These are phyloP conservation scores for Penicillium sp. DNA, from an alignment of 2,329 filamentous ascomycete genomes.

Conservation along the genomic window DNA sequence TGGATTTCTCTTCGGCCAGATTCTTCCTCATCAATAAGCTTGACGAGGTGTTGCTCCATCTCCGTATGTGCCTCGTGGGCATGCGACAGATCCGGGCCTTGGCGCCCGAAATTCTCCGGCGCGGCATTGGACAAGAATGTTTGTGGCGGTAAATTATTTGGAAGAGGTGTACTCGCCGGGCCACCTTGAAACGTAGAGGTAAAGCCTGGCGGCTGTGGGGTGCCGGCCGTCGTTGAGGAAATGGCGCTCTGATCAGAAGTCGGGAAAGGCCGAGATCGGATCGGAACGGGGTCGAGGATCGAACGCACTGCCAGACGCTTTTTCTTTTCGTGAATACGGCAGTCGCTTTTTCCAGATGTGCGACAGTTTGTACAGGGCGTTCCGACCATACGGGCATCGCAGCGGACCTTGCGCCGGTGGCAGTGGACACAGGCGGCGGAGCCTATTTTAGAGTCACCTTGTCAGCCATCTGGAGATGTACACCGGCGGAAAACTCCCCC, in stretches of 20 bases:
- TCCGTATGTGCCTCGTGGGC: slow-evolving; percentile 43
- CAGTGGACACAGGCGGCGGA: slow-evolving; percentile 50
- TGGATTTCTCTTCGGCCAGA: slow-evolving; percentile 48
- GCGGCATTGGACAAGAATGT: slow-evolving; percentile 16
- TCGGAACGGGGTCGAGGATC: slow-evolving; percentile 47
- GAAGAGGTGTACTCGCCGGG: slow-evolving; percentile 17
- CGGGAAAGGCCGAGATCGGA: slow-evolving; percentile 41
- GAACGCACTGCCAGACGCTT: slow-evolving; percentile 45
- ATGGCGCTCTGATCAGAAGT: slow-evolving; percentile 24
- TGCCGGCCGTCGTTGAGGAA: slow-evolving; percentile 17
- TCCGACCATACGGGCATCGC: slow-evolving; percentile 49
- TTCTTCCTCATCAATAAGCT: slow-evolving; percentile 52
- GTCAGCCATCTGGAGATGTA: slow-evolving; percentile 5
- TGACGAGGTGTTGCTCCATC: slow-evolving; percentile 49
- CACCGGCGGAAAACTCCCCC: not conserved
- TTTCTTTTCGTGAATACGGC: slow-evolving; percentile 52
- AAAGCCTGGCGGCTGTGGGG: slow-evolving; percentile 24
- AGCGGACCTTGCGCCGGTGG: slow-evolving; percentile 53
- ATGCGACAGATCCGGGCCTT: slow-evolving; percentile 29
- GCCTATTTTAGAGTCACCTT: slow-evolving; percentile 26
- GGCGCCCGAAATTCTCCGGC: slow-evolving; percentile 25
- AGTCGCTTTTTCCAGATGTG: slow-evolving; percentile 42
- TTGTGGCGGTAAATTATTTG: slow-evolving; percentile 19
- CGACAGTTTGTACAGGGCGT: slow-evolving; percentile 51
- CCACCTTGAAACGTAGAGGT: slow-evolving; percentile 26